phyloP scores from a whole-genome alignment of 2,329 filamentous ascomycete genomes.

The Fusarium duplospermum region DNA sequence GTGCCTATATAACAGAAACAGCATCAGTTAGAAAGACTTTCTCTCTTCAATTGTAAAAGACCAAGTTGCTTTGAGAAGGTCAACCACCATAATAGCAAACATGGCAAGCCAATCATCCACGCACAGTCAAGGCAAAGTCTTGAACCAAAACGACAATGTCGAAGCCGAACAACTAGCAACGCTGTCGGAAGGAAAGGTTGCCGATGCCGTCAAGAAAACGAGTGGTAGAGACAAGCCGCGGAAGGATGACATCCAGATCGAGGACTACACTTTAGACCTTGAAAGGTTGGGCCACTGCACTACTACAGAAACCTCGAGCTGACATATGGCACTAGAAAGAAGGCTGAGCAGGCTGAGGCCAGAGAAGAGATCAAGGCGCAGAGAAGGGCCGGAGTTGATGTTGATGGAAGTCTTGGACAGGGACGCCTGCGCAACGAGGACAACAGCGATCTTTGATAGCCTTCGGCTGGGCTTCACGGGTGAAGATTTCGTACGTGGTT shows the following conservation, averaged over 20 bases:
- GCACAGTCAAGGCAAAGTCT: background rate
- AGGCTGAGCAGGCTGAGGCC: constrained; percentile 34
- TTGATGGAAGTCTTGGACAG: constrained; percentile 34
- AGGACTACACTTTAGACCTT: constrained; percentile 34
- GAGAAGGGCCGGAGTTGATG: constrained; percentile 31
- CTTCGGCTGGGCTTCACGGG: no score
- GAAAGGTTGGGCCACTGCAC: constrained; percentile 17
- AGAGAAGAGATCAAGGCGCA: constrained; percentile 32
- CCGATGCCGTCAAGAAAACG: constrained; percentile 30
- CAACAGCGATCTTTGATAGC: constrained; percentile 12
- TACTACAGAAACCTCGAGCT: background rate
- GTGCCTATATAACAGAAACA: background rate
- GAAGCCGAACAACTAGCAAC: constrained; percentile 37
- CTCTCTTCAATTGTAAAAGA: background rate
- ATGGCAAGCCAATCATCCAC: constrained; percentile 23
- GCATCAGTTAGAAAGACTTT: background rate
- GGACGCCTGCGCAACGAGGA: constrained; percentile 29
- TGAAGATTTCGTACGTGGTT: no score
- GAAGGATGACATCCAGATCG: constrained; percentile 31
- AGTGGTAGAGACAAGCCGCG: constrained; percentile 29
- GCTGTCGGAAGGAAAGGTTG: constrained; percentile 37
- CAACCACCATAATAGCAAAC: background rate
- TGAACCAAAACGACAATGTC: constrained; percentile 33
- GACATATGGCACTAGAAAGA: constrained; percentile 24
- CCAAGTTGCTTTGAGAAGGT: background rate